A percentile compares a stretch with the other conserved stretches of the same genome.
Conservation (phyloP, 768 basidiomycete genomes). For the Naganishia vishniacii region DNA sequence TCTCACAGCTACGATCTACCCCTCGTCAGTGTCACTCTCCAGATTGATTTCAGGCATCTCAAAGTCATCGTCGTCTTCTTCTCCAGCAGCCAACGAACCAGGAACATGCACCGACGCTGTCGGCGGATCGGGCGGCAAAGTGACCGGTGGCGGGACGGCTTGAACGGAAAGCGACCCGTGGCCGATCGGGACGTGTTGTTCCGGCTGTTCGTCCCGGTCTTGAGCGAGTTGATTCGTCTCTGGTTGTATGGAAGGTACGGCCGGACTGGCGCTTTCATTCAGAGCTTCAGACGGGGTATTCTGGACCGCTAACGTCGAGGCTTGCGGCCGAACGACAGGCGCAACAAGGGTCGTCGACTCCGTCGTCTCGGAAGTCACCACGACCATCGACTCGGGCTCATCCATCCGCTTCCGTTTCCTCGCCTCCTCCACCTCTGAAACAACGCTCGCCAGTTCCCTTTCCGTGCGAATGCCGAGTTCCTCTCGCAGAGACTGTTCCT, state of each 20-base stretch:
- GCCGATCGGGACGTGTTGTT: not conserved
- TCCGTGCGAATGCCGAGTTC: constrained; percentile 31
- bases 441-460: not conserved
- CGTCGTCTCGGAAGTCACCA: not conserved
- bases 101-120: not conserved
- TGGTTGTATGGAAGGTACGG: not conserved
- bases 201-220: not conserved
- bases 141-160: constrained; percentile 1
- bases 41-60: constrained; percentile 27
- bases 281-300: no score
- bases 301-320: not conserved
- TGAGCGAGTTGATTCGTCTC: no score
- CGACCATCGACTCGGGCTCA: not conserved
- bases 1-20: no score
- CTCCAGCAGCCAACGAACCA: not conserved
- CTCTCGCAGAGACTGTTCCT: constrained; percentile 35
- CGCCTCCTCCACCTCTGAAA: constrained; percentile 5
- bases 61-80: constrained; percentile 10
- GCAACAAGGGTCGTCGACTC: not conserved
- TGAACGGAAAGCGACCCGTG: constrained; percentile 13
- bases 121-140: not conserved
- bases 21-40: constrained; percentile 27
- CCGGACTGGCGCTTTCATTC: no score
- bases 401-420: not conserved
- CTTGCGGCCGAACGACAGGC: not conserved